Percentiles rank a stretch among this genome's conserved stretches.
Conservation (phyloP, 2,329 filamentous ascomycete genomes). For the Tolypocladium ovalisporum region DNA sequence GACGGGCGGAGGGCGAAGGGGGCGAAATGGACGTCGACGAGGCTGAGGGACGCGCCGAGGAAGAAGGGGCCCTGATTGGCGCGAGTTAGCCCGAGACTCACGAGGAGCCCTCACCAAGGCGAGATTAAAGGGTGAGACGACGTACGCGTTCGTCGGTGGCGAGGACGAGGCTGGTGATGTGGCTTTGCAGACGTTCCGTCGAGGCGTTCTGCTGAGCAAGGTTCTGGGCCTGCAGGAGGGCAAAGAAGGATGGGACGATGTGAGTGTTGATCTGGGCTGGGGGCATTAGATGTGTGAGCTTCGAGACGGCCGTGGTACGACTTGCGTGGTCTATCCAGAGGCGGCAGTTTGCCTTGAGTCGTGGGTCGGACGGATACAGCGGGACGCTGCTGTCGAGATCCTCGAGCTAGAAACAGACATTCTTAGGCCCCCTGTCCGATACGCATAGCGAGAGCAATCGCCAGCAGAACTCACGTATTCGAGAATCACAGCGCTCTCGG, state of each 20-base stretch:
- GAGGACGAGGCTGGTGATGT: slow-evolving; percentile 45
- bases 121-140: slow-evolving; percentile 1
- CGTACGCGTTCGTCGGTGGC: slow-evolving; percentile 32
- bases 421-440: too few relatives aligned
- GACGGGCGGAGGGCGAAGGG: slow-evolving; percentile 62
- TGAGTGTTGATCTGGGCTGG: slow-evolving; percentile 56
- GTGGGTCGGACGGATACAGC: slow-evolving; percentile 54
- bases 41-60: slow-evolving; percentile 34
- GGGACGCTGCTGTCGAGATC: slow-evolving; percentile 52
- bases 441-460: neutral
- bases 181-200: slow-evolving; percentile 50
- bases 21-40: slow-evolving; percentile 67
- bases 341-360: slow-evolving; percentile 61
- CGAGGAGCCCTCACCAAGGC: neutral
- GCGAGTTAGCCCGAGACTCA: neutral
- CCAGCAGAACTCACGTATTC: slow-evolving; percentile 61
- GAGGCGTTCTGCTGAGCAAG: slow-evolving; percentile 44
- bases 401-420: slow-evolving; percentile 42
- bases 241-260: slow-evolving; percentile 68
- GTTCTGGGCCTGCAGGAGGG: slow-evolving; percentile 57
- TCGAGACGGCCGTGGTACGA: neutral
- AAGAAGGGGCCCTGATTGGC: slow-evolving; percentile 58
- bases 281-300: neutral
- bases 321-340: slow-evolving; percentile 72
- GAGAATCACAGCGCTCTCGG: slow-evolving; percentile 71